Evolutionary conservation across 2,329 filamentous ascomycete species (phyloP), one percentile per base, ranked within the genome.

Genomic region (Lanzia echinophila): DNA sequence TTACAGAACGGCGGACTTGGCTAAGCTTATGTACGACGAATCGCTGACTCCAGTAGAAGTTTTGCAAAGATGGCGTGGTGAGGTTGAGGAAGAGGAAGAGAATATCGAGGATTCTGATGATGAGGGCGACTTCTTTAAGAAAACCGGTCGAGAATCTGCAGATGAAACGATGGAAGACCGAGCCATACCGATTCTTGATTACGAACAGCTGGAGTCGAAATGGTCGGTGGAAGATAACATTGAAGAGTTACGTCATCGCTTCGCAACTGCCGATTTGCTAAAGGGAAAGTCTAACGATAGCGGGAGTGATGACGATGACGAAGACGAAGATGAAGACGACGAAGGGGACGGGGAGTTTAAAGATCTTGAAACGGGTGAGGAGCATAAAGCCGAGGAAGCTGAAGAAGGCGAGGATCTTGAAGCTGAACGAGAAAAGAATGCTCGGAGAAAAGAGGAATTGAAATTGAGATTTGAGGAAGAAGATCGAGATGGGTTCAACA

Each of bases 381-480:
- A 78, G 28, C 75, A 79, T 65, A 72, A 74, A 56, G 60, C 67
- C 59, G 42, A 66, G 62, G 43, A 53, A n/a, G 60, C 67, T 59
- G 42, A 66, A 63, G 72, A 53, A n/a, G 60, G 67, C 59, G 42
- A 66, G 63, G 72, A 73, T 46, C 77, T 97, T n/a, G 90, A 92
- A 58, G 87, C 84, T 3, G 94, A 99, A 72, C 87, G 94, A 62
- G 89, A 90, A 62, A 87, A 83, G 70, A 99, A 99, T 65, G 94
- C 94, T 2, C 83, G 84, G 60, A 81, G 88, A 60, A 99, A 99
- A 71, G 94, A 96, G 71, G 94, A 99, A 69, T 81, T 99, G 50
- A 95, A 90, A 68, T 76, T 95, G 50, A 84, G 95, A 1, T 99
- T 99, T 67, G 94, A 99, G 67, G 91, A 97, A 70, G 94, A 99